Percentiles rank a stretch among this genome's conserved stretches.
phyloP scores from a whole-genome alignment of 2,329 filamentous ascomycete species.

The Microdochium bolleyi region DNA sequence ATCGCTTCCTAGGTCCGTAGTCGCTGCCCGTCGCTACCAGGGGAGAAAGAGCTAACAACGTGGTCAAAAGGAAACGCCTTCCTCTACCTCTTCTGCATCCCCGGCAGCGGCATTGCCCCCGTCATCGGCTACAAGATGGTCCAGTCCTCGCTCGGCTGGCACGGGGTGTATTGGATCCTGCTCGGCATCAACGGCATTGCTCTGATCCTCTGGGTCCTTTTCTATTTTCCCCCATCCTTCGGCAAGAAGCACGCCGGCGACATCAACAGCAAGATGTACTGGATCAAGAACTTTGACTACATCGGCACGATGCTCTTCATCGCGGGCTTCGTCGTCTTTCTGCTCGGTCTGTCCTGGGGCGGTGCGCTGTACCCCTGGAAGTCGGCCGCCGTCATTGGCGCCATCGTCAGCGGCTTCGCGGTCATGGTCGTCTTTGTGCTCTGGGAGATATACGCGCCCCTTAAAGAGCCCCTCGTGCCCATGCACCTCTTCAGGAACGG shows the following conservation, averaged over 20 bases:
- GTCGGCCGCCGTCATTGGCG: slow-evolving; percentile 43
- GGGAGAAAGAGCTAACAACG: no score
- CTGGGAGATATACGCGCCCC: slow-evolving; percentile 29
- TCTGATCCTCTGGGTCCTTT: slow-evolving; percentile 19
- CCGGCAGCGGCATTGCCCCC: slow-evolving; percentile 17
- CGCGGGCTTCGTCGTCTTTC: slow-evolving; percentile 33
- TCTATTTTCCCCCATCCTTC: slow-evolving; percentile 25
- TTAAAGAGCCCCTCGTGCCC: background rate
- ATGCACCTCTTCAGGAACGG: background rate
- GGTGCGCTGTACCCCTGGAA: slow-evolving; percentile 50
- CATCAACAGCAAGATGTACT: slow-evolving; percentile 12
- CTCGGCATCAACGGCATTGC: slow-evolving; percentile 17
- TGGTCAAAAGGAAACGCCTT: no score
- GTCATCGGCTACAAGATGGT: slow-evolving; percentile 7
- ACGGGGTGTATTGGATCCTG: slow-evolving; percentile 19
- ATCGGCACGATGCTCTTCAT: slow-evolving; percentile 37
- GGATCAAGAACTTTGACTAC: slow-evolving; percentile 41
- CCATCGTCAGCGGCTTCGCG: slow-evolving; percentile 39
- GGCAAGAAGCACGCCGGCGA: slow-evolving; percentile 16
- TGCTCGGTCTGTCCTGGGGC: slow-evolving; percentile 49
- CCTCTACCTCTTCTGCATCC: slow-evolving; percentile 22
- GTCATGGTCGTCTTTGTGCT: slow-evolving; percentile 39
- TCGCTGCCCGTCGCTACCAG: no score
- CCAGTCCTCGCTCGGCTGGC: slow-evolving; percentile 14
- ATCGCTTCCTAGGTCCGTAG: slow-evolving; percentile 22